Evolutionary conservation across 176 grass and related monocot genomes (phyloP).

Genomic region (Saccharum spontaneum): DNA sequence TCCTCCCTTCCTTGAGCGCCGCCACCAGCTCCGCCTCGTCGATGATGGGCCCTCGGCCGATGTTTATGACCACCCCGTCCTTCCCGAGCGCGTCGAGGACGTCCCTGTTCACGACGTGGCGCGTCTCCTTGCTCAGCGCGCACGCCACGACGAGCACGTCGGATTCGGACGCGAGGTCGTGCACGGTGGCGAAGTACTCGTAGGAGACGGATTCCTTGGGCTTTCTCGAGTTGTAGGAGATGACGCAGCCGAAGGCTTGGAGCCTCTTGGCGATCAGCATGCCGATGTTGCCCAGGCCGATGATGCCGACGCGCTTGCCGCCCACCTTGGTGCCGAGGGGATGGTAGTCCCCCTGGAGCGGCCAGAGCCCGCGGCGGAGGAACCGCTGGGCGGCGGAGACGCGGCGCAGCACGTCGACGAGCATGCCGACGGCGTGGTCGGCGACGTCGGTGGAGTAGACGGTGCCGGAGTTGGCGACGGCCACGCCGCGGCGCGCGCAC

Average conservation of each 20-base stretch:
- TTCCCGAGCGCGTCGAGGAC: background rate
- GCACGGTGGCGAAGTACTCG: background rate
- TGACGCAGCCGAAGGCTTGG: background rate
- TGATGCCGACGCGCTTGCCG: slow-evolving; percentile 12
- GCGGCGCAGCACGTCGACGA: slow-evolving; percentile 20
- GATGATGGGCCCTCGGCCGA: background rate
- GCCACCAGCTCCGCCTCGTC: slow-evolving; percentile 4
- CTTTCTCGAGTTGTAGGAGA: slow-evolving; percentile 1
- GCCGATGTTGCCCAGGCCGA: background rate
- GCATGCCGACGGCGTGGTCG: slow-evolving; percentile 37
- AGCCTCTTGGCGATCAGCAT: background rate
- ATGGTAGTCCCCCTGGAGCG: no score
- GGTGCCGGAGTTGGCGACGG: slow-evolving; percentile 21
- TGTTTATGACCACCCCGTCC: slow-evolving; percentile 22
- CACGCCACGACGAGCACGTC: slow-evolving; percentile 11
- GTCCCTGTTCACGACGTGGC: background rate
- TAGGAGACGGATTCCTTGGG: background rate
- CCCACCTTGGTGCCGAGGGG: background rate
- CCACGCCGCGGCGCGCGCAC: slow-evolving; percentile 45
- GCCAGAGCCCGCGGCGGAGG: slow-evolving; percentile 31
- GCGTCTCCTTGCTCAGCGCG: slow-evolving; percentile 11
- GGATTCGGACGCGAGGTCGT: background rate
- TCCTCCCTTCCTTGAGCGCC: background rate
- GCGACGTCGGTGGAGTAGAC: slow-evolving; percentile 32
- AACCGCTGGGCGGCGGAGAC: slow-evolving; percentile 21